phyloP scores from a whole-genome alignment of 2,329 filamentous ascomycete species.

The Ophiostoma quercus region DNA sequence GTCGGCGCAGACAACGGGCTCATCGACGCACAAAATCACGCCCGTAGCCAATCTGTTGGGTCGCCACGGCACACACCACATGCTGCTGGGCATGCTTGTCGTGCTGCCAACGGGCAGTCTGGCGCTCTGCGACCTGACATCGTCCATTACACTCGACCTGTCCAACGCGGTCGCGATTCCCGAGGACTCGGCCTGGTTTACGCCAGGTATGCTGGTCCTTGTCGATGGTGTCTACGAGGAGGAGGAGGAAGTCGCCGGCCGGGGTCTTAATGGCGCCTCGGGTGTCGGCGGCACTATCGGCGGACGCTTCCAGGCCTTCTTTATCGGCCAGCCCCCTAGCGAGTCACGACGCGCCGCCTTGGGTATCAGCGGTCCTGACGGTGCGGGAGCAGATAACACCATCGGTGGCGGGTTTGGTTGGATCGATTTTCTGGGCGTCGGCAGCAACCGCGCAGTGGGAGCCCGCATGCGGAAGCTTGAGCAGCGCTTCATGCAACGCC shows the following conservation, averaged over 20 bases:
- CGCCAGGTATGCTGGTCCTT: constrained; percentile 91
- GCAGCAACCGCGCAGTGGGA: constrained; percentile 80
- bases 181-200: constrained; percentile 83
- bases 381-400: constrained; percentile 50
- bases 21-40: constrained; percentile 70
- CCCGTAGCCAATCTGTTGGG: constrained; percentile 72
- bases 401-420: constrained; percentile 85
- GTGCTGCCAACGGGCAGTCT: constrained; percentile 76
- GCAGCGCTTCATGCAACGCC: constrained; percentile 53
- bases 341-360: constrained; percentile 77
- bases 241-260: constrained; percentile 67
- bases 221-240: constrained; percentile 97
- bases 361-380: constrained; percentile 59
- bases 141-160: constrained; percentile 79
- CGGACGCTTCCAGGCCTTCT: constrained; percentile 86
- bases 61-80: constrained; percentile 75
- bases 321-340: constrained; percentile 84
- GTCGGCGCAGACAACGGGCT: constrained; percentile 43
- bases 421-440: constrained; percentile 92
- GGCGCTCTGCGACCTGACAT: constrained; percentile 79
- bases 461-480: constrained; percentile 78
- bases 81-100: constrained; percentile 78
- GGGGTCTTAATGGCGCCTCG: constrained; percentile 66
- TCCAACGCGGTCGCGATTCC: constrained; percentile 76
- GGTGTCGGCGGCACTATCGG: constrained; percentile 87